These are phyloP conservation scores for Fusarium sp. DNA, from an alignment of 2,329 filamentous ascomycete genomes.

Conservation along the genomic window DNA sequence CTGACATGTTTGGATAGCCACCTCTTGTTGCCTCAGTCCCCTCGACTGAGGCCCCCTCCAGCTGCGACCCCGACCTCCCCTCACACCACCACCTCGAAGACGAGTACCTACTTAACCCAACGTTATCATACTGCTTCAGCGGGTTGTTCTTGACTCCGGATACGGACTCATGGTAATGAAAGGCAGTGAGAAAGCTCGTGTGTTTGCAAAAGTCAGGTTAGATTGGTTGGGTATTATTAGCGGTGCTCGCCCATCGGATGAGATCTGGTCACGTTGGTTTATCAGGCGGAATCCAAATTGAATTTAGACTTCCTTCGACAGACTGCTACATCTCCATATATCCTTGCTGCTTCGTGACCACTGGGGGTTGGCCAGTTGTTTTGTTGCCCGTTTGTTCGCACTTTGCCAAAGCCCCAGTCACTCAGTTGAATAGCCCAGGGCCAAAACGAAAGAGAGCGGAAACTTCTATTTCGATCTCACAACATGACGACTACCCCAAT, in stretches of 20 bases:
- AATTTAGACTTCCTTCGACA: background rate
- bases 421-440: background rate
- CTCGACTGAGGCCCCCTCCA: background rate
- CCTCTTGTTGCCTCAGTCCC: background rate
- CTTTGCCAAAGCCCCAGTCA: rapidly evolving
- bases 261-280: background rate
- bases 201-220: background rate
- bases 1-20: background rate
- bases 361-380: background rate
- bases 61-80: background rate
- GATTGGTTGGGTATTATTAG: background rate
- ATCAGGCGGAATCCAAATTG: background rate
- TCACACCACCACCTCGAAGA: background rate
- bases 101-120: too few relatives aligned
- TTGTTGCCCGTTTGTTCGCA: background rate
- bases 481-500: background rate
- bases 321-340: rapidly evolving
- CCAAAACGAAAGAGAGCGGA: background rate
- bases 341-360: background rate
- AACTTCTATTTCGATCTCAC: background rate
- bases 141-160: background rate
- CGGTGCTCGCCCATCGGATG: background rate
- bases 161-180: rapidly evolving
- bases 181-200: background rate
- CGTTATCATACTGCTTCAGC: too few relatives aligned